Evolutionary conservation across 352 stramenopile species (phyloP), one percentile per base, ranked within the genome.

Genomic region (Pythium sp.): DNA sequence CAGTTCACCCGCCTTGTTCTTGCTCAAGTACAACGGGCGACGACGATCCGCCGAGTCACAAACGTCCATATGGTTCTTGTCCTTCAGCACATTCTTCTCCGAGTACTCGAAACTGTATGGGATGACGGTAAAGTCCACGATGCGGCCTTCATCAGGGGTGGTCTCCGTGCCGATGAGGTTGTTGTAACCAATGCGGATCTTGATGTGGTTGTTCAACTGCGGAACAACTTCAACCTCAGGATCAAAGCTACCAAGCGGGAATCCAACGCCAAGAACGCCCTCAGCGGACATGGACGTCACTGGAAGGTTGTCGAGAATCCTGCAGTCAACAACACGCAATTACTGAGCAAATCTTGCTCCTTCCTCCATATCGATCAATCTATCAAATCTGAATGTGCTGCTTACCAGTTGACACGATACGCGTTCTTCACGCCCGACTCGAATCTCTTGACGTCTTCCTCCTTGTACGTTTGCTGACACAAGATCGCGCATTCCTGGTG

Each of bases 101-200:
- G 80, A 67, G 79, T 99, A 98, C 46, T 97, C 80, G 58, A 99
- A 93, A 70, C 93, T 99, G 79, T 99, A 98, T 4, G 98, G 97
- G 68, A 99, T 90, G 26, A 99, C 95, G 60, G 96, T 91, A 77
- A 99, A 99, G 65, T 98, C 98, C 20, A 99, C 98, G 62, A 99
- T 98, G 68, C 96, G 96, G 62, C 97, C 96, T 65, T 96, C 82
- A 46, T 92, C 97, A 68, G 64, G 72, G 65, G 63, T 83, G 64
- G 63, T 83, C 64, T 76, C 82, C 18, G 68, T 82, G 65, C 72
- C 87, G 38, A 91, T 81, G 32, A 97, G 90, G 56, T 90, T 90
- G 81, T 99, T 98, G 78, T 99, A 99, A 63, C 97, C 90, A 64
- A 99, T 96, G 65, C 97, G 93, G 78, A 99, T 99, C 78, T 98